Conservation (phyloP, 2,329 filamentous ascomycete species). For the Xylaria sp. region DNA sequence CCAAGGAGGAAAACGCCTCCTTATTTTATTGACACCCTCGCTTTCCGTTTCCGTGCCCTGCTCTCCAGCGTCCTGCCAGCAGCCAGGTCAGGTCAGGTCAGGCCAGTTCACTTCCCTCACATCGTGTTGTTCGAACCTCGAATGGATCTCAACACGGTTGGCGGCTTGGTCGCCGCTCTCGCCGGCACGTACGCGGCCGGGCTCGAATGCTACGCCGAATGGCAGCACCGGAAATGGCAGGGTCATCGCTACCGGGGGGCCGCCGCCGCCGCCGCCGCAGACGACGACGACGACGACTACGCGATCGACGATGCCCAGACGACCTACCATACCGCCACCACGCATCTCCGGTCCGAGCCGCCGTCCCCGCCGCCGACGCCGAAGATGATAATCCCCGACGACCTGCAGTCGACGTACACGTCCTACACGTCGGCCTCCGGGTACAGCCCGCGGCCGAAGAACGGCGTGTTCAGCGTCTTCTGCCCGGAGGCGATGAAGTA, state of each 20-base stretch:
- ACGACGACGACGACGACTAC: too few species aligned
- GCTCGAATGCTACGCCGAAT: conserved; percentile 40
- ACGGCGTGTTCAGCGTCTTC: conserved; percentile 45
- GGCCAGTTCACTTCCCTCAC: neutral
- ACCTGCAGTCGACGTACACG: conserved; percentile 27
- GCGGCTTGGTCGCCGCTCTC: conserved; percentile 36
- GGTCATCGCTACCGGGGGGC: conserved; percentile 39
- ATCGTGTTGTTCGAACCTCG: neutral
- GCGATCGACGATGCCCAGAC: conserved; percentile 31
- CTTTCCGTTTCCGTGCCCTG: neutral
- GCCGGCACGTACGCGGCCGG: conserved; percentile 36
- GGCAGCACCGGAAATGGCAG: conserved; percentile 39
- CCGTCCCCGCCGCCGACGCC: conserved; percentile 40
- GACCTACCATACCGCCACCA: conserved; percentile 28
- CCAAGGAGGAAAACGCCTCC: neutral
- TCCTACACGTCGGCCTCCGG: conserved; percentile 13
- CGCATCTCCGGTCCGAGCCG: conserved; percentile 32
- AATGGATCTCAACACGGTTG: conserved; percentile 36
- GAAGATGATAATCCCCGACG: conserved; percentile 26
- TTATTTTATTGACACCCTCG: neutral
- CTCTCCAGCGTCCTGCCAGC: neutral
- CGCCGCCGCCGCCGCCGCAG: too few species aligned
- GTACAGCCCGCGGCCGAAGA: conserved; percentile 33
- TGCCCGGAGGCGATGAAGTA: conserved; percentile 45
- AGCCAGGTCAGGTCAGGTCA: too few species aligned